Conservation (phyloP, 148 eudicot genomes). For the Rheum nobile region DNA sequence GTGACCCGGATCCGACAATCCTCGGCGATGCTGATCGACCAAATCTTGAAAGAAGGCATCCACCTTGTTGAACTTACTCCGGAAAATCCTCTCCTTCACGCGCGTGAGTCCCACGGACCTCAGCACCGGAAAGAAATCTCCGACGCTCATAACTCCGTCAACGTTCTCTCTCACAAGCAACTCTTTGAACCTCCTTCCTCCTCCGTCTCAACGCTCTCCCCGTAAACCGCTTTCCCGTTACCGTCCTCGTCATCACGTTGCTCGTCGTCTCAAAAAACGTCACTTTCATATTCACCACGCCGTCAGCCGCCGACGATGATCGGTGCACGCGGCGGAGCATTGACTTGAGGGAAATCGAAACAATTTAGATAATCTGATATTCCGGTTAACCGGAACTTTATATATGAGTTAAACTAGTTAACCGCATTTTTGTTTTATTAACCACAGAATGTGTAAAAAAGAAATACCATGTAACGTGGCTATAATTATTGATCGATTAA, state of each 20-base stretch:
- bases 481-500: too few species aligned
- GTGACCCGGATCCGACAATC: not conserved
- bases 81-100: conserved; percentile 9
- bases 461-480: too few species aligned
- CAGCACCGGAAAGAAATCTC: conserved; percentile 24
- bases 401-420: too few species aligned
- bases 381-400: too few species aligned
- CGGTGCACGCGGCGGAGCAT: conserved; percentile 1
- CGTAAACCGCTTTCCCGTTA: conserved; percentile 28
- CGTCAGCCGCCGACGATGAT: not conserved
- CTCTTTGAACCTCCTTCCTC: conserved; percentile 16
- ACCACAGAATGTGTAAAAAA: too few species aligned
- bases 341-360: not conserved
- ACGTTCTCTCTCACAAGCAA: conserved; percentile 4
- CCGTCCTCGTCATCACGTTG: conserved; percentile 35
- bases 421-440: too few species aligned
- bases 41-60: conserved; percentile 34
- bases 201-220: conserved; percentile 9
- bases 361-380: too few species aligned
- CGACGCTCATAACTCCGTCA: conserved; percentile 9
- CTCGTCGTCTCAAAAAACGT: conserved; percentile 20
- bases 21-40: conserved; percentile 23
- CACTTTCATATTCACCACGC: conserved; percentile 22
- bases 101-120: conserved; percentile 17
- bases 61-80: conserved; percentile 9